Evolutionary conservation across 768 basidiomycete genomes (phyloP).

Genomic region (Coprinopsis strossmayeri): DNA sequence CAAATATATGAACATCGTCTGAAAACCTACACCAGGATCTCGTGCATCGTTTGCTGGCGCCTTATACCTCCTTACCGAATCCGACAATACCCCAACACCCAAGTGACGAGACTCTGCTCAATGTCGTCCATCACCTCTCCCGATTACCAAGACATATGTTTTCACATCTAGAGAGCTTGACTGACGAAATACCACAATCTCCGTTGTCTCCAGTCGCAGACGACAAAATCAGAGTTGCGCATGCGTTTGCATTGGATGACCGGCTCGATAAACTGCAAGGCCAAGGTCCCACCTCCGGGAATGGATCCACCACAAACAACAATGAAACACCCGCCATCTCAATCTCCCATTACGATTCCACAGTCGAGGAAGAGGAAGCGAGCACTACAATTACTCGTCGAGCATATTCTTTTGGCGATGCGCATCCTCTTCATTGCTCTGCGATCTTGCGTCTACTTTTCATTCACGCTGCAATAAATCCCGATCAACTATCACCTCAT

Average conservation of each 20-base stretch:
- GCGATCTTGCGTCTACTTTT: constrained; percentile 66
- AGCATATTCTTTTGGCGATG: constrained; percentile 34
- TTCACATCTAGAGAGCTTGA: constrained; percentile 42
- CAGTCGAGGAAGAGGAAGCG: constrained; percentile 26
- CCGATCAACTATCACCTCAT: constrained; percentile 61
- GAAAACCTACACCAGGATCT: constrained; percentile 46
- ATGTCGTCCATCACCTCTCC: constrained; percentile 49
- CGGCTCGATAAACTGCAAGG: constrained; percentile 29
- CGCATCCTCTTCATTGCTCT: constrained; percentile 55
- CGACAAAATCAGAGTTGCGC: constrained; percentile 40
- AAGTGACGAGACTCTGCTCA: constrained; percentile 31
- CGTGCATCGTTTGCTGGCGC: constrained; percentile 54
- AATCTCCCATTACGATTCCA: constrained; percentile 28
- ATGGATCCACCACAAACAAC: constrained; percentile 24
- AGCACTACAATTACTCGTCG: constrained; percentile 31
- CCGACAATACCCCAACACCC: constrained; percentile 31
- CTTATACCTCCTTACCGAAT: constrained; percentile 38
- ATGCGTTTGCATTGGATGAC: constrained; percentile 46
- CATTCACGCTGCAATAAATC: constrained; percentile 65
- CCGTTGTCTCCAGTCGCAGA: constrained; percentile 46
- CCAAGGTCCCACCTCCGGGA: constrained; percentile 6
- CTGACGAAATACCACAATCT: constrained; percentile 35
- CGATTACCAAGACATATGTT: constrained; percentile 48
- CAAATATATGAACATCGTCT: background rate
- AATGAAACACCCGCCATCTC: constrained; percentile 28